Base-by-base conservation (phyloP, 305 asterid species). In the Solanum chacoense region DNA sequence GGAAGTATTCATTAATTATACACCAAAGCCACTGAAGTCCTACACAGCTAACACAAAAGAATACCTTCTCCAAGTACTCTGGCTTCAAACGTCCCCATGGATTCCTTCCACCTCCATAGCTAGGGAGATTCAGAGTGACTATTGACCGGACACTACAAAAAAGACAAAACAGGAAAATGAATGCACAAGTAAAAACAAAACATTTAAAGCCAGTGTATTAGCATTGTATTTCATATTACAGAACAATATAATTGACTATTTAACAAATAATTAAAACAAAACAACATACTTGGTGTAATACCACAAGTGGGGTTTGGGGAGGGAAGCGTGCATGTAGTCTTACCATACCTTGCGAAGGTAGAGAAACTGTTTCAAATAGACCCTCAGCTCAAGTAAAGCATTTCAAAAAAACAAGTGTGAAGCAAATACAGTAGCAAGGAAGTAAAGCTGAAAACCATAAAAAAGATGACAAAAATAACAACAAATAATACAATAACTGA, bases 31-130 rank as follows among this genome's bases (percentile, higher is more conserved):
- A 81, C 71, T 9, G 69, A 11, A 81, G 31, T 93, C 38, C 72
- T 78, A 28, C 10, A 81, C 72, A 79, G 76, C 26, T 84, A 29
- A 83, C 26, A 31, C 29, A 16, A 72, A 32, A 22, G 24, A 65
- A 42, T 94, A 95, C 98, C 97, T 94, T 95, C 91, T 94, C 94
- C 89, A 94, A 88, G 89, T 94, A 95, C 4, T 92, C 93, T 85
- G 95, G 96, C 95, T 94, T 95, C 91, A 95, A 90, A 89, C 91
- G 92, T 35, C 98, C 98, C 98, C 98, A 95, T 76, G 97, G 97
- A 91, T 95, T 93, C 92, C 96, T 92, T 87, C 98, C 98, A 91
- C 95, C 95, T 85, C 94, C 98, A 87, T 94, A 95, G 91, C 95
- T 94, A 76, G 96, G 98, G 89, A 94, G 97, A 89, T 96, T 96